Percentiles rank a stretch among this genome's conserved stretches.
These are phyloP conservation scores for Rhododendron molle DNA, from an alignment of 148 eudicot genomes.

Conservation along the genomic window DNA sequence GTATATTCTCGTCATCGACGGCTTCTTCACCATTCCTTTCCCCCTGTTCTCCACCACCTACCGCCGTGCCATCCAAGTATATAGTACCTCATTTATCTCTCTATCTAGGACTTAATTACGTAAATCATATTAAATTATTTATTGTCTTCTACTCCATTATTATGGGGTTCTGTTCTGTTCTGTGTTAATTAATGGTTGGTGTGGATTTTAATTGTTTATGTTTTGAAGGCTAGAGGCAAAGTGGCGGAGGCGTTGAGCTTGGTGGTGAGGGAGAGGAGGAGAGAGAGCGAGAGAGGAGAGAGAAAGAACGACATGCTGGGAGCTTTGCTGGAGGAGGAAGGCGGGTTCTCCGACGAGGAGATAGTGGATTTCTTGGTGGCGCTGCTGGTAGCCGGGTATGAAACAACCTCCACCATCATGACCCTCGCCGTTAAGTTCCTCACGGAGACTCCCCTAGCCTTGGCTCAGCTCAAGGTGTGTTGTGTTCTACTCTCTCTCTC, in stretches of 20 bases:
- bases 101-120: too few species aligned
- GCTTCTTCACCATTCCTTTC: slow-evolving; percentile 85
- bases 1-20: slow-evolving; percentile 87
- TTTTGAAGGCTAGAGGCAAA: slow-evolving; percentile 69
- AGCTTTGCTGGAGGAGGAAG: slow-evolving; percentile 75
- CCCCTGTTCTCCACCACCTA: slow-evolving; percentile 82
- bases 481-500: background rate
- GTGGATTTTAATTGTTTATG: background rate
- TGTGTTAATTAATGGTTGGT: too few species aligned
- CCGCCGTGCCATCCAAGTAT: slow-evolving; percentile 68
- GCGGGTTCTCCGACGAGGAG: slow-evolving; percentile 80
- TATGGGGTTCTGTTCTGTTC: too few species aligned
- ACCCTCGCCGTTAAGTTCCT: slow-evolving; percentile 86
- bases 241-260: slow-evolving; percentile 77
- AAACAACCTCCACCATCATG: slow-evolving; percentile 91
- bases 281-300: slow-evolving; percentile 60
- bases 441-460: slow-evolving; percentile 81
- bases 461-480: slow-evolving; percentile 58
- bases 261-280: slow-evolving; percentile 76
- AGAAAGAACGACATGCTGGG: slow-evolving; percentile 81
- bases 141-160: too few species aligned
- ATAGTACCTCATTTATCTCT: slow-evolving; percentile 2
- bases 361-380: slow-evolving; percentile 88
- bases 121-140: too few species aligned
- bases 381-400: slow-evolving; percentile 87